Base-by-base conservation (phyloP, 1,284 basidiomycete species). In the Rhodofomes roseus region DNA sequence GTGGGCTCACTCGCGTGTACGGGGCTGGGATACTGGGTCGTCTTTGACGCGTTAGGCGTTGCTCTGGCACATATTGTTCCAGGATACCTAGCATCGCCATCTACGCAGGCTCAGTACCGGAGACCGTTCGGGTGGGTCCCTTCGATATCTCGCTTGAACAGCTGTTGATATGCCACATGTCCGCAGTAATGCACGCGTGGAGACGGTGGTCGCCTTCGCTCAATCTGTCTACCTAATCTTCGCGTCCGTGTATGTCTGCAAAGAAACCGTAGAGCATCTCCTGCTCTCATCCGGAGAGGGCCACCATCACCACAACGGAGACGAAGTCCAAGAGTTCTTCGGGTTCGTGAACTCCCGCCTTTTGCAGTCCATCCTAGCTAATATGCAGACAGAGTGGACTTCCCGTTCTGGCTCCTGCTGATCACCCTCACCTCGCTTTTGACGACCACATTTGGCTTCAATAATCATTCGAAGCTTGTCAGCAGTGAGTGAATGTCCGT, bases 1-100 rank as follows among this genome's bases (percentile, higher is more conserved):
- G 84, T 85, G 29, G 96, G 96, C 18, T 95, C 93, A 54, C 77
- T 98, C 27, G 82, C 91, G 1, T 87, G 92, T 58, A 96, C 95
- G 0, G 96, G 94, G 0, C 74, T 98, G 16, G 96, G 96, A 0
- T 99, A 98, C 71, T 91, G 97, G 81, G 86, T 97, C 31, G 95
- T 98, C 0, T 99, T 98, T 69, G 96, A 99, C 71, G 85, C 94
- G 2, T 79, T 94, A 64, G 93, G 93, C 0, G 81, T 95, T 4
- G 84, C 79, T 5, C 67, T 89, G 20, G 77, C 81, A n/a, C 75
- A 78, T 23, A 73, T 89, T 1, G 67, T 87, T 16, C 83, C 83
- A 7, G 74, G 68, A 25, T 73, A 76, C 60, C 64, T 75, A 52
- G 70, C 68, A 22, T 62, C 65, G 7, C 66, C 69, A 4, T 62